These are phyloP conservation scores for Leccinum angustisporum DNA, from an alignment of 1,284 basidiomycete genomes.

Conservation along the genomic window DNA sequence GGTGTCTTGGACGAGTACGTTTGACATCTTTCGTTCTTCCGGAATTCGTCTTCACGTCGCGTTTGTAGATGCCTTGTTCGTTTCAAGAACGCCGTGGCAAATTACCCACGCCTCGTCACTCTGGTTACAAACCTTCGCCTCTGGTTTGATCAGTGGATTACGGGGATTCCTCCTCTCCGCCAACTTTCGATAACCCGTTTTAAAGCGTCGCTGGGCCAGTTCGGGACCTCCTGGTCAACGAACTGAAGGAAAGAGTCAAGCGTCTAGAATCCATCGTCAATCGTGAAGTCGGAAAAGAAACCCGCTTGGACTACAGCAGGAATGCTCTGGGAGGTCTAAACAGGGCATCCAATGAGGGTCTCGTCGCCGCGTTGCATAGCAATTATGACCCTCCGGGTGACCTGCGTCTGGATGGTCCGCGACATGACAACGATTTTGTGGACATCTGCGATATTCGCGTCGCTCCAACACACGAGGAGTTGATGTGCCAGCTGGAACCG, in stretches of 20 bases:
- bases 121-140: constrained; percentile 43
- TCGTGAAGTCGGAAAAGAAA: constrained; percentile 31
- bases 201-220: constrained; percentile 25
- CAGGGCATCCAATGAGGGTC: constrained; percentile 28
- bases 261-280: constrained; percentile 47
- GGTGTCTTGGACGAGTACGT: constrained; percentile 55
- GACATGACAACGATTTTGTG: constrained; percentile 66
- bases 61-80: constrained; percentile 52
- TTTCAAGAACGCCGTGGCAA: constrained; percentile 54
- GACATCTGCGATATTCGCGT: constrained; percentile 59
- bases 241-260: constrained; percentile 41
- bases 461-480: constrained; percentile 62
- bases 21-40: background rate
- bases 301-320: constrained; percentile 20
- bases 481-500: constrained; percentile 44
- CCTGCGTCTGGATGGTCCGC: constrained; percentile 47
- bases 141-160: constrained; percentile 51
- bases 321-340: background rate
- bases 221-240: constrained; percentile 39
- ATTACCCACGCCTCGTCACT: constrained; percentile 44
- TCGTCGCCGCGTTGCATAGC: constrained; percentile 40
- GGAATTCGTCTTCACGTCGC: background rate
- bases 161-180: constrained; percentile 38
- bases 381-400: constrained; percentile 57
- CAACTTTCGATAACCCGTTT: constrained; percentile 39